These are phyloP conservation scores for Lentinula aciculospora DNA, from an alignment of 768 basidiomycete genomes.

Conservation along the genomic window DNA sequence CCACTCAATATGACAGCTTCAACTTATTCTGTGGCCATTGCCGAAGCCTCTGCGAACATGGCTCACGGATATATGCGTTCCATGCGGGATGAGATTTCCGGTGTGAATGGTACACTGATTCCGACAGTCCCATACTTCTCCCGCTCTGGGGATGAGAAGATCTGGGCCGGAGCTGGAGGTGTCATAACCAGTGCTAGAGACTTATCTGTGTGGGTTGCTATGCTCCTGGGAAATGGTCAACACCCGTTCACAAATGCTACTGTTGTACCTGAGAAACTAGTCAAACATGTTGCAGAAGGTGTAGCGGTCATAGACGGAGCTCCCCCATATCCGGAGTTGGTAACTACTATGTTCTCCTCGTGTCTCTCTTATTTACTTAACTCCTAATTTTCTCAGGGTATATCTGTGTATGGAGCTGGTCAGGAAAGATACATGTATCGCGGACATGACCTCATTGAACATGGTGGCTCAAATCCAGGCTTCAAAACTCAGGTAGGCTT, in stretches of 20 bases:
- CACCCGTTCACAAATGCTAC: slow-evolving; percentile 32
- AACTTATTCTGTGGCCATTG: slow-evolving; percentile 32
- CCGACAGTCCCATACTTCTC: slow-evolving; percentile 34
- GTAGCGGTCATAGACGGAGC: slow-evolving; percentile 26
- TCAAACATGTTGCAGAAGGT: slow-evolving; percentile 31
- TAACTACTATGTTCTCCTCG: slow-evolving; percentile 10
- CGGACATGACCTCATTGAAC: slow-evolving; percentile 37
- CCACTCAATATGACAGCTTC: slow-evolving; percentile 34
- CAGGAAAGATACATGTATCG: slow-evolving; percentile 34
- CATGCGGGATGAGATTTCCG: slow-evolving; percentile 22
- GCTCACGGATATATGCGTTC: slow-evolving; percentile 26
- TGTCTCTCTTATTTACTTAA: neutral
- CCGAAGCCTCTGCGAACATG: slow-evolving; percentile 24
- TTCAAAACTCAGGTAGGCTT: slow-evolving; percentile 20
- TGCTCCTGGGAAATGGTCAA: slow-evolving; percentile 32
- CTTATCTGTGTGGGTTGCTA: slow-evolving; percentile 32
- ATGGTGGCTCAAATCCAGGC: slow-evolving; percentile 36
- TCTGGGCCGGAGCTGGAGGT: slow-evolving; percentile 38
- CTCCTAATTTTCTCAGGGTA: slow-evolving; percentile 20
- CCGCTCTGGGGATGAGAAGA: slow-evolving; percentile 30
- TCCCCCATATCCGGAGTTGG: slow-evolving; percentile 30
- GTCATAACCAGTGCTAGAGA: slow-evolving; percentile 33
- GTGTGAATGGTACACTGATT: slow-evolving; percentile 25
- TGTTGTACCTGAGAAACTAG: slow-evolving; percentile 27
- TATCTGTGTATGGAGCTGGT: slow-evolving; percentile 33